These are phyloP conservation scores for Saccharomyces hybrid DNA, from an alignment of 1,139 yeast species.

Conservation along the genomic window DNA sequence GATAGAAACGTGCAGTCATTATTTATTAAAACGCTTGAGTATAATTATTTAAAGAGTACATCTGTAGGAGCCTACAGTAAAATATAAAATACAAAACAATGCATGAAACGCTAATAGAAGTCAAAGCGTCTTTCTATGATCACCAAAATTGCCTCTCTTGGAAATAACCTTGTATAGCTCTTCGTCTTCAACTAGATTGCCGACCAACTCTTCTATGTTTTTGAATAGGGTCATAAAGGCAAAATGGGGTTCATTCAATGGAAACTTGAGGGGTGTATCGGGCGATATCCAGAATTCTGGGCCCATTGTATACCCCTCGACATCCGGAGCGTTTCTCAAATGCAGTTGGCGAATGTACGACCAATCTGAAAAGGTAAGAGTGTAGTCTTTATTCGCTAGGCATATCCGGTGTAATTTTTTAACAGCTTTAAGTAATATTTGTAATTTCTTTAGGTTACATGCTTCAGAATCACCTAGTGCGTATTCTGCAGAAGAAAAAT, in stretches of 20 bases:
- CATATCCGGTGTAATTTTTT: conserved; percentile 26
- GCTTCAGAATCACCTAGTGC: conserved; percentile 11
- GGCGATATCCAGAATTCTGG: conserved; percentile 50
- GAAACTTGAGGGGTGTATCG: conserved; percentile 57
- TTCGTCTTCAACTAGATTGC: conserved; percentile 11
- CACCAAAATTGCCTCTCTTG: not conserved
- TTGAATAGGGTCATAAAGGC: conserved; percentile 36
- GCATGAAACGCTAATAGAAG: not conserved
- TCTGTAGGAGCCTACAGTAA: not conserved
- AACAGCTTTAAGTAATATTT: conserved; percentile 24
- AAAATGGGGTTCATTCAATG: conserved; percentile 59
- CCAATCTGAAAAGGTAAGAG: conserved; percentile 44
- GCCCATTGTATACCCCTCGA: conserved; percentile 19
- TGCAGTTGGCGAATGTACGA: conserved; percentile 32
- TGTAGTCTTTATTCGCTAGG: conserved; percentile 32
- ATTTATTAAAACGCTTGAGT: not conserved
- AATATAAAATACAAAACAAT: not conserved
- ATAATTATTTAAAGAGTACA: not conserved
- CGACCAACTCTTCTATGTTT: conserved; percentile 19
- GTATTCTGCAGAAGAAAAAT: not conserved
- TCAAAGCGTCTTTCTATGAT: not conserved
- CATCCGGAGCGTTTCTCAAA: conserved; percentile 25
- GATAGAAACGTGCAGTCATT: conserved; percentile 3
- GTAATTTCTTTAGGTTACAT: conserved; percentile 15
- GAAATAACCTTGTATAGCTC: not conserved